phyloP scores from a whole-genome alignment of 352 stramenopile genomes.

The Phytophthora hibernalis region DNA sequence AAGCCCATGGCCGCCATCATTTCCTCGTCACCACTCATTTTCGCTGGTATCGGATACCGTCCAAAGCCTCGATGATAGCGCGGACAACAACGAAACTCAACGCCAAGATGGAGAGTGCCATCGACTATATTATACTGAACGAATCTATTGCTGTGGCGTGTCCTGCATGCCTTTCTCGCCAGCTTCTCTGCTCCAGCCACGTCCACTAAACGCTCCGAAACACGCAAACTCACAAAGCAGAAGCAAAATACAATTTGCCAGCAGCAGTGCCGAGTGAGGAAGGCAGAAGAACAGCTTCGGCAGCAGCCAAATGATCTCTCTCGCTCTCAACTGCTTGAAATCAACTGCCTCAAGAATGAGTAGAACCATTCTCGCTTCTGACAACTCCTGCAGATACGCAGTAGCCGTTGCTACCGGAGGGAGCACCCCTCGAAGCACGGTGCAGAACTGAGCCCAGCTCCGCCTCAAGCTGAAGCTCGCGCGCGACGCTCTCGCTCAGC shows the following conservation, averaged over 20 bases:
- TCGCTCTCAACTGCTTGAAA: slow-evolving; percentile 16
- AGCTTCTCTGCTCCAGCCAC: slow-evolving; percentile 26
- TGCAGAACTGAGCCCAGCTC: slow-evolving; percentile 78
- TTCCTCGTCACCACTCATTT: slow-evolving; percentile 49
- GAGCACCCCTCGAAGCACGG: slow-evolving; percentile 21
- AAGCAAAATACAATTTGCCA: slow-evolving; percentile 41
- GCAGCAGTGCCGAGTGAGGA: slow-evolving; percentile 24
- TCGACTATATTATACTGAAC: slow-evolving; percentile 57
- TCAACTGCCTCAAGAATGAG: slow-evolving; percentile 32
- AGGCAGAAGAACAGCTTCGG: slow-evolving; percentile 18
- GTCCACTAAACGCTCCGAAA: slow-evolving; percentile 37
- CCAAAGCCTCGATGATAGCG: background rate
- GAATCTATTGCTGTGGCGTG: slow-evolving; percentile 50
- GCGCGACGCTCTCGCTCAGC: slow-evolving; percentile 81
- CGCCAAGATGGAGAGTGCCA: slow-evolving; percentile 25
- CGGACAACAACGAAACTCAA: background rate
- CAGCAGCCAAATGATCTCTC: slow-evolving; percentile 23
- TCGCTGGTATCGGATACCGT: background rate
- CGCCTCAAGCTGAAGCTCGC: slow-evolving; percentile 84
- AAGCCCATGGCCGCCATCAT: slow-evolving; percentile 66
- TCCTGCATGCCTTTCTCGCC: slow-evolving; percentile 21
- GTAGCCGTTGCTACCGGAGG: slow-evolving; percentile 20
- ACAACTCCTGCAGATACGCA: slow-evolving; percentile 3
- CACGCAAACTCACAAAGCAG: slow-evolving; percentile 46
- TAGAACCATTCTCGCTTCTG: slow-evolving; percentile 35